phyloP scores from a whole-genome alignment of 2,329 filamentous ascomycete species.

The Ophiostoma tasmaniense region DNA sequence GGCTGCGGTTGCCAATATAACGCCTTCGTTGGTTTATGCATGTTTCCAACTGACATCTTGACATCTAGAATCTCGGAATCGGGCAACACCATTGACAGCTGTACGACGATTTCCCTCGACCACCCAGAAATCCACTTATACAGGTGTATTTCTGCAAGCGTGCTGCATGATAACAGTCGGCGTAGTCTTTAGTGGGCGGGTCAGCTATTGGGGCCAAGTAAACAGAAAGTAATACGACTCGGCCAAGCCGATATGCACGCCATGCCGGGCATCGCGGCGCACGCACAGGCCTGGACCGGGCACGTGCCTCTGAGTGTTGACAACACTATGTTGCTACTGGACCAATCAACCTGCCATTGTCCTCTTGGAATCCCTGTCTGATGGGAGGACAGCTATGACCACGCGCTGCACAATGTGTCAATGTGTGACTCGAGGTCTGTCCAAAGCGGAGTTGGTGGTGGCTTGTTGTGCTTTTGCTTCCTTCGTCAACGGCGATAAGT shows the following conservation, averaged over 20 bases:
- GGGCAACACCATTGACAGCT: background rate
- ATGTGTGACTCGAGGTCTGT: too few species aligned
- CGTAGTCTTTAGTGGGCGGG: background rate
- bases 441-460: too few species aligned
- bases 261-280: background rate
- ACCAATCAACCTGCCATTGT: background rate
- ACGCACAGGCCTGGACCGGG: background rate
- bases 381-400: too few species aligned
- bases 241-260: background rate
- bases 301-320: background rate
- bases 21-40: background rate
- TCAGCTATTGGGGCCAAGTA: background rate
- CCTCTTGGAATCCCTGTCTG: too few species aligned
- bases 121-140: background rate
- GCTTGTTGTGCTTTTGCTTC: too few species aligned
- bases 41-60: background rate
- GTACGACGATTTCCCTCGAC: background rate
- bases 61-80: background rate
- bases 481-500: too few species aligned
- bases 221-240: background rate
- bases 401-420: too few species aligned
- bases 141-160: too few species aligned
- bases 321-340: background rate
- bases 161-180: background rate
- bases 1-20: background rate